A percentile compares a stretch with the other conserved stretches of the same genome.
phyloP scores from a whole-genome alignment of 306 rosid genomes.

The Geum urbanum region DNA sequence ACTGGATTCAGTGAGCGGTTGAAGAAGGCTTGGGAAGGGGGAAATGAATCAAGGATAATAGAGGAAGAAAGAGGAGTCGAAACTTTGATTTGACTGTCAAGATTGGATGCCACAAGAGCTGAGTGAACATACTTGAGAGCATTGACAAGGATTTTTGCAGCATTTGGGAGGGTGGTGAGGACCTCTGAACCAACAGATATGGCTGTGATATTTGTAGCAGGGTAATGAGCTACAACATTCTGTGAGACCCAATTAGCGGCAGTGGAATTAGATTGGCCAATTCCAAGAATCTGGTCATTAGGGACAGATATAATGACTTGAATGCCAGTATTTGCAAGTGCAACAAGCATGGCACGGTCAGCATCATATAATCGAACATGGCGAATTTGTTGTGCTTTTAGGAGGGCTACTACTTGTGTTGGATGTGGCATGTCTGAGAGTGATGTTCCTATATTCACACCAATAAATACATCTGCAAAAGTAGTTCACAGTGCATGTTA shows the following conservation, averaged over 20 bases:
- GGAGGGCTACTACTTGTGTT: conserved; percentile 74
- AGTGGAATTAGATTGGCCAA: conserved; percentile 72
- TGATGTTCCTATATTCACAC: conserved; percentile 81
- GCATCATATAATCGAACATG: conserved; percentile 63
- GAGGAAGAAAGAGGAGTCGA: conserved; percentile 74
- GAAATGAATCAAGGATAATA: conserved; percentile 77
- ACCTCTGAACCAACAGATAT: conserved; percentile 83
- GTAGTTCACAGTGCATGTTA: conserved; percentile 18
- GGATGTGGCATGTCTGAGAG: conserved; percentile 87
- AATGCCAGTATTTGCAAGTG: conserved; percentile 72
- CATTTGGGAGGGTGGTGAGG: conserved; percentile 60
- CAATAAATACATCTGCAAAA: conserved; percentile 60
- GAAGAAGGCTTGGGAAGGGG: conserved; percentile 87
- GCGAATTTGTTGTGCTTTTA: conserved; percentile 68
- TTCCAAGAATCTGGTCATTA: conserved; percentile 69
- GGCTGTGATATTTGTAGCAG: conserved; percentile 78
- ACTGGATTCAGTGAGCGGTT: conserved; percentile 58
- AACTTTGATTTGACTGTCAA: conserved; percentile 67
- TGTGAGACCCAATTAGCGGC: conserved; percentile 83
- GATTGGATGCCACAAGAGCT: conserved; percentile 72
- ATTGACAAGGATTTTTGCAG: conserved; percentile 59
- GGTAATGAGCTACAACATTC: conserved; percentile 79
- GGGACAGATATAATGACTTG: conserved; percentile 68
- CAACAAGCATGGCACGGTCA: conserved; percentile 68
- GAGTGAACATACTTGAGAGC: conserved; percentile 73